These are phyloP conservation scores for Microsporum canis DNA, from an alignment of 2,329 filamentous ascomycete species.

Conservation along the genomic window DNA sequence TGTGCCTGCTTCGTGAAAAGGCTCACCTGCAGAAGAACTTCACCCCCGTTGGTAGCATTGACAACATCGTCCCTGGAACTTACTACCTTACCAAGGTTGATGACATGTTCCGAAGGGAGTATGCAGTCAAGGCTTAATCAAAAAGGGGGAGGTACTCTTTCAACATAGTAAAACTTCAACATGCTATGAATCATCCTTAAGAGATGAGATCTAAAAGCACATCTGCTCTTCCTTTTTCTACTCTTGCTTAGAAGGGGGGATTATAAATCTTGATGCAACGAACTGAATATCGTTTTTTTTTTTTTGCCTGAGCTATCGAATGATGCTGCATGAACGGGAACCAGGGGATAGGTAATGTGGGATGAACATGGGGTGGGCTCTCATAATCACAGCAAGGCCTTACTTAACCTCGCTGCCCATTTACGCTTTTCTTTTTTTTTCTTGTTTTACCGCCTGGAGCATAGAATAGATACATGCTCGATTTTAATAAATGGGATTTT, in stretches of 20 bases:
- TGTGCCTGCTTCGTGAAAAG: conserved; percentile 71
- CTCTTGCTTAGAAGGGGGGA: conserved; percentile 1
- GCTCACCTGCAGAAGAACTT: conserved; percentile 74
- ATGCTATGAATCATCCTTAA: neutral
- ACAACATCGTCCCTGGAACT: conserved; percentile 54
- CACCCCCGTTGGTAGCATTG: conserved; percentile 53
- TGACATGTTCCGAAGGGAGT: conserved; percentile 75
- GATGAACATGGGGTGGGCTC: neutral
- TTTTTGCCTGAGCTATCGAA: neutral
- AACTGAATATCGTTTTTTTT: neutral
- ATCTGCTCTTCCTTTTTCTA: neutral
- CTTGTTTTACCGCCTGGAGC: neutral
- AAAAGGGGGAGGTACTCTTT: neutral
- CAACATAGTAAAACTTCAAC: neutral
- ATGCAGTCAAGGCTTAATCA: conserved; percentile 52
- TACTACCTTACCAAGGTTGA: conserved; percentile 76
- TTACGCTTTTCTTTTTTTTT: neutral
- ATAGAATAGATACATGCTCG: conserved; percentile 1
- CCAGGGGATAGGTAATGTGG: neutral
- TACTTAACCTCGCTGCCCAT: neutral
- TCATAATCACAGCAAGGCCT: neutral
- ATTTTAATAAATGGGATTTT: neutral
- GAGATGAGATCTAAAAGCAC: neutral
- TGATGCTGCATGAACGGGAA: neutral
- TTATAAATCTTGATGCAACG: neutral